Conservation (phyloP, 129 eudicot species). For the Heracleum sosnowskyi region DNA sequence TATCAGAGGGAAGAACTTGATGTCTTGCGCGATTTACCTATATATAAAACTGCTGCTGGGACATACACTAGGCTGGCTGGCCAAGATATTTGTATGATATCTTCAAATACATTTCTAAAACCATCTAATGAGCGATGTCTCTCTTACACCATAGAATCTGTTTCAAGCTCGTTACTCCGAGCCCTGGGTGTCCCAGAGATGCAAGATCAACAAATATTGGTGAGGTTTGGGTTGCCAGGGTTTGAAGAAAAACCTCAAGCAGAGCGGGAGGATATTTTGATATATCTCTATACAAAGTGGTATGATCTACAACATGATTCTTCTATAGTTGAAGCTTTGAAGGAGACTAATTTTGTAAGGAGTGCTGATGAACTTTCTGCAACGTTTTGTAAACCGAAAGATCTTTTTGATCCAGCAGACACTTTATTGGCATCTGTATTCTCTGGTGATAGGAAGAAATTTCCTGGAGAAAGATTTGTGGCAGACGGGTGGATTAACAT, state of each 20-base stretch:
- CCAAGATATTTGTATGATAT: slow-evolving; percentile 63
- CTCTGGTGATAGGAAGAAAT: slow-evolving; percentile 69
- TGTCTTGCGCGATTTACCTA: slow-evolving; percentile 73
- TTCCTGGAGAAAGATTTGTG: slow-evolving; percentile 90
- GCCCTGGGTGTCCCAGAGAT: slow-evolving; percentile 88
- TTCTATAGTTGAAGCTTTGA: slow-evolving; percentile 57
- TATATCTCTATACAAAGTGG: slow-evolving; percentile 77
- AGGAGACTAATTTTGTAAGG: slow-evolving; percentile 70
- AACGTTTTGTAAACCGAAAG: slow-evolving; percentile 55
- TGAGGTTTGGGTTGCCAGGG: slow-evolving; percentile 77
- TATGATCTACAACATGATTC: slow-evolving; percentile 74
- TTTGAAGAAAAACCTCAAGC: slow-evolving; percentile 64
- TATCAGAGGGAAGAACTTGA: slow-evolving; percentile 76
- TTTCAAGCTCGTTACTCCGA: slow-evolving; percentile 47
- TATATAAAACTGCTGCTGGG: slow-evolving; percentile 66
- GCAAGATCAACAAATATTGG: slow-evolving; percentile 74
- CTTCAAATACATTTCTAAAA: slow-evolving; percentile 71
- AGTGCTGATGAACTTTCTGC: slow-evolving; percentile 69
- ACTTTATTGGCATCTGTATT: slow-evolving; percentile 63
- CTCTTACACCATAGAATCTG: slow-evolving; percentile 44
- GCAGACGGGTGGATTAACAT: slow-evolving; percentile 87
- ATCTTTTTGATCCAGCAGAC: slow-evolving; percentile 83
- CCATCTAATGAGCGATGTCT: slow-evolving; percentile 72
- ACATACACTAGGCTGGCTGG: slow-evolving; percentile 50
- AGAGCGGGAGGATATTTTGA: slow-evolving; percentile 76